These are phyloP conservation scores for Thinopyrum elongatum DNA, from an alignment of 176 grass and related monocot genomes.

Conservation along the genomic window DNA sequence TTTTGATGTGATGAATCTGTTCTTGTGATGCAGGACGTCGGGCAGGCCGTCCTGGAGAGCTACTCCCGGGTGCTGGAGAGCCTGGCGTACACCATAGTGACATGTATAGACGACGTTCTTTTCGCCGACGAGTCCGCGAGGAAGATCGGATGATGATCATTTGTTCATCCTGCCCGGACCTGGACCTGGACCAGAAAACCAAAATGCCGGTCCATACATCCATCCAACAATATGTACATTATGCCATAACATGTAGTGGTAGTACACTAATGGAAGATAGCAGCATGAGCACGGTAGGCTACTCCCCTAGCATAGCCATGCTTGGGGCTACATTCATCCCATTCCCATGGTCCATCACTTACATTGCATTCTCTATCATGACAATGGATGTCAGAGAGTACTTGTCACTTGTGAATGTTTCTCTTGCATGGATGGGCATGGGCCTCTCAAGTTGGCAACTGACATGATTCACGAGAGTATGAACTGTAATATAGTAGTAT, in stretches of 20 bases:
- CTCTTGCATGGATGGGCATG: neutral
- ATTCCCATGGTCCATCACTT: slow-evolving; percentile 22
- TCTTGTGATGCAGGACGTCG: slow-evolving; percentile 58
- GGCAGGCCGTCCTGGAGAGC: slow-evolving; percentile 83
- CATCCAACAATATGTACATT: slow-evolving; percentile 37
- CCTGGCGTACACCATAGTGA: slow-evolving; percentile 79
- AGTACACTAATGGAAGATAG: slow-evolving; percentile 32
- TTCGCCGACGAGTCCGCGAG: slow-evolving; percentile 63
- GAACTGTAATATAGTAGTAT: neutral
- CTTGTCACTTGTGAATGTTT: slow-evolving; percentile 3
- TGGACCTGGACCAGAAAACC: slow-evolving; percentile 13
- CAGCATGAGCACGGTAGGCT: slow-evolving; percentile 34
- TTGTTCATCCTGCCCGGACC: slow-evolving; percentile 23
- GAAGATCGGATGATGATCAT: slow-evolving; percentile 52
- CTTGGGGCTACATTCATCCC: neutral
- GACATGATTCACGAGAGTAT: slow-evolving; percentile 15
- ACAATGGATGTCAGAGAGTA: slow-evolving; percentile 21
- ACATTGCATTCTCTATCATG: slow-evolving; percentile 26
- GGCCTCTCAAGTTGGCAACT: neutral
- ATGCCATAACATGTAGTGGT: slow-evolving; percentile 48
- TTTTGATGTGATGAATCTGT: slow-evolving; percentile 14
- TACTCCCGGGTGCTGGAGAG: slow-evolving; percentile 93
- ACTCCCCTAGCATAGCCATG: slow-evolving; percentile 28
- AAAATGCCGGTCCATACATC: slow-evolving; percentile 27
- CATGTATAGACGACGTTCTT: slow-evolving; percentile 81